These are phyloP conservation scores for Ettlia oleoabundans DNA, from an alignment of 139 green algal genomes.

Conservation along the genomic window DNA sequence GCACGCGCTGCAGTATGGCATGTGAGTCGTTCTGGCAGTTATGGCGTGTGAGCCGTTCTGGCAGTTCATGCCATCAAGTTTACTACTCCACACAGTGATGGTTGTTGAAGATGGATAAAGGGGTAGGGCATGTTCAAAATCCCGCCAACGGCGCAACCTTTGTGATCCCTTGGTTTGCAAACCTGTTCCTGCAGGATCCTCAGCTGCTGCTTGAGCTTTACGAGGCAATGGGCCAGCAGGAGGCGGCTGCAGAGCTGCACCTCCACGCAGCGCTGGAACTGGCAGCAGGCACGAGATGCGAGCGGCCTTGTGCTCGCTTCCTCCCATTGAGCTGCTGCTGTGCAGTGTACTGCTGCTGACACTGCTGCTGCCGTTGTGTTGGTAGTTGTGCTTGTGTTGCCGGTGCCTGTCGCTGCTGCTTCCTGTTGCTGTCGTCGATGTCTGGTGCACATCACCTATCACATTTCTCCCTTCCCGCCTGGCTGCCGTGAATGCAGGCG, in stretches of 20 bases:
- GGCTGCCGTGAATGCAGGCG: neutral
- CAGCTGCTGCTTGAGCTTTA: conserved; percentile 34
- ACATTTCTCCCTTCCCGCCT: neutral
- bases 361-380: neutral
- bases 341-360: neutral
- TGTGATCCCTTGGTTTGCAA: too few species aligned
- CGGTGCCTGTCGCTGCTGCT: neutral
- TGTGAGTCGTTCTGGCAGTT: too few species aligned
- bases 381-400: neutral
- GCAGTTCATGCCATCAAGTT: too few species aligned
- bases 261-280: conserved; percentile 28
- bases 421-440: too few species aligned
- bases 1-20: neutral
- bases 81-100: too few species aligned
- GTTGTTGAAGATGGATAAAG: too few species aligned
- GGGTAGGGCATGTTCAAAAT: too few species aligned
- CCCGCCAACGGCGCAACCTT: too few species aligned
- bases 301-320: neutral
- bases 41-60: too few species aligned
- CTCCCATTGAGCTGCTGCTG: neutral
- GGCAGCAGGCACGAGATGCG: neutral
- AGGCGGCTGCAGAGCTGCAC: conserved; percentile 28
- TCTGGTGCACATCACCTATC: too few species aligned
- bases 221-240: conserved; percentile 22
- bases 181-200: neutral